A percentile compares a stretch with the other conserved stretches of the same genome.
Evolutionary conservation across 2,329 filamentous ascomycete species (phyloP).

Genomic region (Cercospora sojina): DNA sequence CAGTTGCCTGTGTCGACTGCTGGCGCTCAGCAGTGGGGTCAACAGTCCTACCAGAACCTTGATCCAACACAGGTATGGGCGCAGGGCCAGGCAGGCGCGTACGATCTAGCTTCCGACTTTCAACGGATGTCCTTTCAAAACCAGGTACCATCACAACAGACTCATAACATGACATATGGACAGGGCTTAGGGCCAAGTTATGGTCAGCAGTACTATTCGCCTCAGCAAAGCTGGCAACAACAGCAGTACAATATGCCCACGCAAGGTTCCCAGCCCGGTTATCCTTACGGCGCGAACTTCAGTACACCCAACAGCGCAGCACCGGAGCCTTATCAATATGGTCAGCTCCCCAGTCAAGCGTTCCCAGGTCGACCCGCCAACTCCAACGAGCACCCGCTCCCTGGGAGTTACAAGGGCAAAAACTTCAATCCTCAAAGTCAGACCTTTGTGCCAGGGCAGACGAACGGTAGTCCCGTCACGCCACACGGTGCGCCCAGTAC

Average conservation of each 20-base stretch:
- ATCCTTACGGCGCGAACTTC: conserved; percentile 18
- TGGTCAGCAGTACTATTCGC: conserved; percentile 29
- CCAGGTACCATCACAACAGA: conserved; percentile 29
- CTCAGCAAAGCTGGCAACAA: conserved; percentile 34
- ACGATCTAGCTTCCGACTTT: conserved; percentile 48
- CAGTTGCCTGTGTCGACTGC: conserved; percentile 9
- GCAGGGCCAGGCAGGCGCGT: conserved; percentile 39
- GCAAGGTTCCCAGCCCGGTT: conserved; percentile 21
- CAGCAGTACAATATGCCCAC: conserved; percentile 33
- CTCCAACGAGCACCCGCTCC: conserved; percentile 76
- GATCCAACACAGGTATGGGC: conserved; percentile 39
- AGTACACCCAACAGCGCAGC: conserved; percentile 36
- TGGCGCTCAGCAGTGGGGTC: conserved; percentile 22
- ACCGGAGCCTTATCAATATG: conserved; percentile 64
- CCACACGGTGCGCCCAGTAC: conserved; percentile 24
- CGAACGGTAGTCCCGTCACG: conserved; percentile 27
- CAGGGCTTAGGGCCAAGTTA: conserved; percentile 21
- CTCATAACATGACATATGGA: conserved; percentile 20
- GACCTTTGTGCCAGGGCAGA: conserved; percentile 73
- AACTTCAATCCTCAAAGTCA: conserved; percentile 94
- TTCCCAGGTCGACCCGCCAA: conserved; percentile 70
- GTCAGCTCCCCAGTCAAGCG: conserved; percentile 69
- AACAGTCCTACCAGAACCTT: conserved; percentile 33
- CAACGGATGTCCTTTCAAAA: conserved; percentile 50
- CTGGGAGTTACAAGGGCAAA: conserved; percentile 79